Base-by-base conservation (phyloP, 2,329 filamentous ascomycete species). In the Aureobasidium namibiae region DNA sequence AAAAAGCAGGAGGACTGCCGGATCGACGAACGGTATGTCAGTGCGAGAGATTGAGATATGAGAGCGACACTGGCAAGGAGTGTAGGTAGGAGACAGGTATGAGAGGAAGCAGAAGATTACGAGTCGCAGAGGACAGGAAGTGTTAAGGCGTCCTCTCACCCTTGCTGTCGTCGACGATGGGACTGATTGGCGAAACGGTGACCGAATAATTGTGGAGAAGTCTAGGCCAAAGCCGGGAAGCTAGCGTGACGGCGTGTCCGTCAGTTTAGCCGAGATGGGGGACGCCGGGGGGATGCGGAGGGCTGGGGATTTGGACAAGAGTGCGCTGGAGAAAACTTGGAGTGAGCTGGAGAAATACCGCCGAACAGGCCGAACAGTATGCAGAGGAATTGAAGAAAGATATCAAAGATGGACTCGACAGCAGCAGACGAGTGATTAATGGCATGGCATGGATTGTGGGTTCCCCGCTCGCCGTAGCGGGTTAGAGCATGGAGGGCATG, bases 301-400 rank as follows among this genome's bases (percentile, higher is more conserved):
- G 33, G 23, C 31, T n/a, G 18, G 44, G 41, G 53, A 45, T 54
- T 18, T 48, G 2, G 9, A 23, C 46, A 13, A 29, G 21, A 26
- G 9, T 41, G 13, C 21, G n/a, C 23, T 54, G 52, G 52, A 56
- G 52, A 56, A 54, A 54, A 44, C 36, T 54, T 54, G 50, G 50
- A 54, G 50, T 44, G 50, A 42, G 50, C 50, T 56, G 52, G 52
- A 56, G 52, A 56, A 56, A 56, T 34, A 56, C 34, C 52, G 31
- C 52, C 52, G 38, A 44, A 45, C 13, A 34, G 52, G 18, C 39
- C 50, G 50, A 54, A 13, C 9, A 31, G 11, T 6, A 42, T 54
- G 26, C 39, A 56, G 39, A 8, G 45, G 21, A 42, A 24, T 39
- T 44, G 18, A 14, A 45, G 16, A 56, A 39, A 45, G 33, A 36